Evolutionary conservation across 345 rosid species (phyloP), one percentile per base, ranked within the genome.

Genomic region (Aurinia saxatilis): DNA sequence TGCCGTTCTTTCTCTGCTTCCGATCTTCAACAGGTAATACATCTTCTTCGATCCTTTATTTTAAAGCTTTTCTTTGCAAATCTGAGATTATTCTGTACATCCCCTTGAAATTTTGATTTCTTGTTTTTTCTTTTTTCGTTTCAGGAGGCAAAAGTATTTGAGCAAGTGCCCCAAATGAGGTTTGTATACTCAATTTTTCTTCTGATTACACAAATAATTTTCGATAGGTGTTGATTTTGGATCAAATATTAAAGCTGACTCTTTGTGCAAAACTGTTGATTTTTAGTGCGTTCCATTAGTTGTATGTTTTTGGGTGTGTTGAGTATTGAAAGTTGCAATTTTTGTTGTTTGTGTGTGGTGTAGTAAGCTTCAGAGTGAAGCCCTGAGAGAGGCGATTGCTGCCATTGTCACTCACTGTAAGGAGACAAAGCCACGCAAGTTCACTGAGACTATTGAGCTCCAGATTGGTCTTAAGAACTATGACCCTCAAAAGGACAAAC

Each of bases 401-500:
- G 57, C 66, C 16, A 81, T 92, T 55, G 55, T 63, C 77, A 63
- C 61, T 48, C 69, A 79, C 35, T 73, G 79, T 2, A 75, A 76
- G 19, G 98, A 89, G 74, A 92, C 82, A 25, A 77, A 82, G 16
- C 71, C 71, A 1, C 77, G 95, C 2, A 86, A 89, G 50, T 89
- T 92, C 71, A 79, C 86, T 0, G 96, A 92, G 89, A 89, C 96
- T 0, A 76, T 92, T 47, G 98, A 92, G 47, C 91, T 92, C 15
- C 93, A 92, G 82, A 89, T 92, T 72, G 98, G 98, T 16, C 81
- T 92, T 62, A 89, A 89, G 73, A 91, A 91, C 76, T 91, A 91
- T 53, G 98, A 88, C 60, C 95, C 96, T 1, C 98, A 91, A 39
- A 91, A 91, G 71, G 98, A 91, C 40, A 91, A 91, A 74, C 80